Conservation (phyloP, 352 stramenopile genomes). For the Paralagenidium karlingii region DNA sequence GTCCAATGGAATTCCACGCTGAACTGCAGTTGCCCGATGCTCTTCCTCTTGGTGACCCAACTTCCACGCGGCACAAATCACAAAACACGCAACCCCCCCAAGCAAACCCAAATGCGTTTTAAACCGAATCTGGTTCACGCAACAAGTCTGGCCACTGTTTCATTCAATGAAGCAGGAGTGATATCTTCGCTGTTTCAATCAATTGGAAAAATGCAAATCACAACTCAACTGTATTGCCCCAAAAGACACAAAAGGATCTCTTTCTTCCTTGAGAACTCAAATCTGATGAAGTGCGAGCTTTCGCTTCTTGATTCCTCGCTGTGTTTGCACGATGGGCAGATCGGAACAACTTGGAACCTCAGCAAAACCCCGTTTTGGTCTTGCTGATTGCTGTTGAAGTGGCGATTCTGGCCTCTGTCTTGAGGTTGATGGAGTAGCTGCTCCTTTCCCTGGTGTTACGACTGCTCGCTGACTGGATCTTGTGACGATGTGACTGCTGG, state of each 20-base stretch:
- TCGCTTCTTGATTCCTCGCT: conserved; percentile 13
- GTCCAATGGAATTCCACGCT: neutral
- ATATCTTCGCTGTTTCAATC: neutral
- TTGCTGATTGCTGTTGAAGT: no score
- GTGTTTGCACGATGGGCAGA: conserved; percentile 12
- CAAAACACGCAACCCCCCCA: no score
- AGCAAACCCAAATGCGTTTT: neutral
- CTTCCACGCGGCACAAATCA: no score
- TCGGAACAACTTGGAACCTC: conserved; percentile 4
- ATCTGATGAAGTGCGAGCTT: conserved; percentile 7
- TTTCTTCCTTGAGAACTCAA: neutral
- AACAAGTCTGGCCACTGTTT: no score
- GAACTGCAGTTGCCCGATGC: neutral
- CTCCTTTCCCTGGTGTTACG: no score
- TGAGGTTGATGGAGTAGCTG: no score
- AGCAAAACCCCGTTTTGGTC: no score
- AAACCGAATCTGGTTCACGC: neutral
- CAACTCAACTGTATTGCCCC: neutral
- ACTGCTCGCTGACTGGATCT: neutral
- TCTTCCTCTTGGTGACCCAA: no score
- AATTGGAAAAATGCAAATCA: neutral
- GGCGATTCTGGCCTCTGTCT: no score
- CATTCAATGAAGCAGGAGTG: neutral
- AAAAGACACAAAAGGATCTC: neutral
- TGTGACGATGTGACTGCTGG: neutral